Percentiles rank a stretch among this genome's conserved stretches.
Conservation (phyloP, 306 rosid species). For the Trifolium repens region DNA sequence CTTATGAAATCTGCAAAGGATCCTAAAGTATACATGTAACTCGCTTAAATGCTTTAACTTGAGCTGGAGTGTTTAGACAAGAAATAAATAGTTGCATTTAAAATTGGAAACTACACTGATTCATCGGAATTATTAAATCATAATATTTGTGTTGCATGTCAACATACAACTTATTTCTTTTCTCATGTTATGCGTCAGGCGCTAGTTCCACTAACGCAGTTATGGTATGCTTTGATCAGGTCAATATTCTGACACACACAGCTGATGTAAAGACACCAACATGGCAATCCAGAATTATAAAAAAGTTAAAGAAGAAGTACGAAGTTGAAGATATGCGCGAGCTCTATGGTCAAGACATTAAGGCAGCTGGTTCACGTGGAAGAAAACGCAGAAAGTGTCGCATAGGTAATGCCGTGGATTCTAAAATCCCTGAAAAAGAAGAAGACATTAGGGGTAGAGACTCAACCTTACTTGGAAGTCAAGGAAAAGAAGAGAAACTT, state of each 20-base stretch:
- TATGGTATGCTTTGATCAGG: slow-evolving; percentile 50
- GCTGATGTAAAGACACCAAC: slow-evolving; percentile 53
- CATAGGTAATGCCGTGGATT: slow-evolving; percentile 29
- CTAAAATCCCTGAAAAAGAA: slow-evolving; percentile 34
- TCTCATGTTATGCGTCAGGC: not conserved
- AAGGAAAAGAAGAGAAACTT: slow-evolving; percentile 37
- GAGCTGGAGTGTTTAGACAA: not conserved
- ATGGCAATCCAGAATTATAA: slow-evolving; percentile 48
- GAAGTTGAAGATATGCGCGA: slow-evolving; percentile 49
- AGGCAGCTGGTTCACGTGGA: slow-evolving; percentile 22
- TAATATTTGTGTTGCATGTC: not conserved
- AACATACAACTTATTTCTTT: slow-evolving; percentile 7
- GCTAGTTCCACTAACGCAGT: not conserved
- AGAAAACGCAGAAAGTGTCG: slow-evolving; percentile 8
- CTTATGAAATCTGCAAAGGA: not conserved
- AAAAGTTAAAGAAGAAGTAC: slow-evolving; percentile 47
- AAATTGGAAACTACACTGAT: not conserved
- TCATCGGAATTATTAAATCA: not conserved
- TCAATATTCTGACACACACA: slow-evolving; percentile 66
- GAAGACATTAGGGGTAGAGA: slow-evolving; percentile 27
- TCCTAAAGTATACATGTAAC: not conserved
- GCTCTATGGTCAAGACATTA: slow-evolving; percentile 37
- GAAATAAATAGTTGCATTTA: slow-evolving; percentile 10
- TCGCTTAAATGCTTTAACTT: not conserved
- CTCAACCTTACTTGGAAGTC: slow-evolving; percentile 36